These are phyloP conservation scores for Lichtheimia ornata DNA, from an alignment of 371 early-diverging fungal species.

Conservation along the genomic window DNA sequence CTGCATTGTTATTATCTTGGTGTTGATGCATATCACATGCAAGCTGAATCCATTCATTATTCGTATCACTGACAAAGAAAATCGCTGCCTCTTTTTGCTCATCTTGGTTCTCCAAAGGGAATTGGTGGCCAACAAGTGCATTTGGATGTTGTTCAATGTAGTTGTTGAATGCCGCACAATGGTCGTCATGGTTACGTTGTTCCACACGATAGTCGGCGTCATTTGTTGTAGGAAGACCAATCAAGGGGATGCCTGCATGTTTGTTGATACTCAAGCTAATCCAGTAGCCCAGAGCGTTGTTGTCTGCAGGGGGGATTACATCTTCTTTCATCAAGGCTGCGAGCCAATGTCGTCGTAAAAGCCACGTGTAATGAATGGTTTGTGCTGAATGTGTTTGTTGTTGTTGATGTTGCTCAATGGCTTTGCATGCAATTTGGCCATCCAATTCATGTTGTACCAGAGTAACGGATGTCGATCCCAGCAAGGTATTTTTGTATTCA, in stretches of 20 bases:
- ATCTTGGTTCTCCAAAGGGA: slow-evolving; percentile 1
- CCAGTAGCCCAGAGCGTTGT: slow-evolving; percentile 5
- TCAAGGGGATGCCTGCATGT: slow-evolving; percentile 1
- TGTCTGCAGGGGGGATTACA: not conserved
- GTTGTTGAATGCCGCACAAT: too few relatives aligned
- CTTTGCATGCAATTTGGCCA: not conserved
- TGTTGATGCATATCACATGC: slow-evolving; percentile 10
- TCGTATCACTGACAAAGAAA: too few relatives aligned
- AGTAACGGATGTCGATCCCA: not conserved
- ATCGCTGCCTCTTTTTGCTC: not conserved
- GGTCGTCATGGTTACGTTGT: too few relatives aligned
- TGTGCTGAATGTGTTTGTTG: slow-evolving; percentile 1
- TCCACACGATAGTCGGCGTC: not conserved
- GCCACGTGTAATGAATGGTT: not conserved
- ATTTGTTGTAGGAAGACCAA: slow-evolving; percentile 3
- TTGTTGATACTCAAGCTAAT: slow-evolving; percentile 4
- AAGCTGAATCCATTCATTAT: slow-evolving; percentile 3
- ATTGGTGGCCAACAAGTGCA: too few relatives aligned
- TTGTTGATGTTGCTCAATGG: not conserved
- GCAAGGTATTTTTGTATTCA: slow-evolving; percentile 1
- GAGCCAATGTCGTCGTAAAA: slow-evolving; percentile 8
- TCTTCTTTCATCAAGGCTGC: slow-evolving; percentile 1
- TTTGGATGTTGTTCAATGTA: too few relatives aligned
- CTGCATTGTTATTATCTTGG: not conserved
- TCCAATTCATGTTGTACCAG: not conserved